A percentile compares a stretch with the other conserved stretches of the same genome.
Conservation (phyloP, 148 eudicot genomes). For the Euryodendron excelsum region DNA sequence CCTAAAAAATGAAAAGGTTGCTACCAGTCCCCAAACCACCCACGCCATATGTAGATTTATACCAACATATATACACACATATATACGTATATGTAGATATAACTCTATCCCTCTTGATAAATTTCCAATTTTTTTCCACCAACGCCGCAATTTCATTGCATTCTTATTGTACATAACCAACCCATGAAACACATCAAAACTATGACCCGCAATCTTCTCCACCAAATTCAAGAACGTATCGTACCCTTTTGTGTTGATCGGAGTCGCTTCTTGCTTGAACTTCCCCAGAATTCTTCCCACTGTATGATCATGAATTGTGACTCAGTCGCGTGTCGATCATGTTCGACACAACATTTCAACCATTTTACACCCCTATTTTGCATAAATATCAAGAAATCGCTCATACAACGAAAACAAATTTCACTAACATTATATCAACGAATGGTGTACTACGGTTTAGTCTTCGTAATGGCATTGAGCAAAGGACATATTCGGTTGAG, state of each 20-base stretch:
- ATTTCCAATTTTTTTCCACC: too few relatives aligned
- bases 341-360: slow-evolving; percentile 83
- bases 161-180: slow-evolving; percentile 73
- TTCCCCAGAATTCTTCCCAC: slow-evolving; percentile 67
- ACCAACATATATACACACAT: too few relatives aligned
- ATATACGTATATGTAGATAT: too few relatives aligned
- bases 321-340: slow-evolving; percentile 63
- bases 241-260: slow-evolving; percentile 71
- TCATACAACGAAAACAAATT: slow-evolving; percentile 50
- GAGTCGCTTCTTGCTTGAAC: slow-evolving; percentile 47
- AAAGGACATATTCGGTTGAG: slow-evolving; percentile 58
- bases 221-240: slow-evolving; percentile 78
- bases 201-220: slow-evolving; percentile 67
- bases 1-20: too few relatives aligned
- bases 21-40: too few relatives aligned
- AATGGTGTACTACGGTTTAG: slow-evolving; percentile 62
- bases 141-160: slow-evolving; percentile 78
- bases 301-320: slow-evolving; percentile 79
- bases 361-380: slow-evolving; percentile 72
- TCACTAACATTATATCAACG: slow-evolving; percentile 73
- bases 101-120: too few relatives aligned
- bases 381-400: slow-evolving; percentile 50
- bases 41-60: too few relatives aligned
- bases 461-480: slow-evolving; percentile 56
- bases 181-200: slow-evolving; percentile 78